Evolutionary conservation across 768 basidiomycete species (phyloP).

Genomic region (Suillus plorans): DNA sequence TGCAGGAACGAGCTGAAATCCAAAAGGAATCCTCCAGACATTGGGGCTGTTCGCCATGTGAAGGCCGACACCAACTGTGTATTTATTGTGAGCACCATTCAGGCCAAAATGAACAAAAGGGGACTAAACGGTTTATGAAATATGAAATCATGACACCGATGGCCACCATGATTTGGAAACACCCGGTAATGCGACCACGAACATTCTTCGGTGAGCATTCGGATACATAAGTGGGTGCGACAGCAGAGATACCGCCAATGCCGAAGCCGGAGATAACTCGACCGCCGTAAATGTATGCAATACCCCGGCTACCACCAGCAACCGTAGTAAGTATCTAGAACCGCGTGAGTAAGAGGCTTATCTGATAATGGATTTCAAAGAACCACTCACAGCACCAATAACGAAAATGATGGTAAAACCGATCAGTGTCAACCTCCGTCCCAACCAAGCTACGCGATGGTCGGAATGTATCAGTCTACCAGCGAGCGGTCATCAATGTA

Average conservation of each 20-base stretch:
- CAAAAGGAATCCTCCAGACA: constrained; percentile 74
- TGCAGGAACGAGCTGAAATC: constrained; percentile 72
- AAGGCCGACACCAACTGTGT: constrained; percentile 56
- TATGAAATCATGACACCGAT: constrained; percentile 85
- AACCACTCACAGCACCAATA: constrained; percentile 62
- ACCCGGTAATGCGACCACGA: constrained; percentile 80
- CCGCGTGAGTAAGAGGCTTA: not conserved
- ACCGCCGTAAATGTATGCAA: constrained; percentile 75
- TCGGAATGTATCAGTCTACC: not conserved
- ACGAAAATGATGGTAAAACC: constrained; percentile 61
- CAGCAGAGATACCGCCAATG: constrained; percentile 80
- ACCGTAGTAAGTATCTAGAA: constrained; percentile 68
- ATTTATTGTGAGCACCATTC: not conserved
- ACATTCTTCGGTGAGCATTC: constrained; percentile 88
- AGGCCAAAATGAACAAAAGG: constrained; percentile 12
- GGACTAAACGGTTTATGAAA: constrained; percentile 68
- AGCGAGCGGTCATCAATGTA: constrained; percentile 8
- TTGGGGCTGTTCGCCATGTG: constrained; percentile 46
- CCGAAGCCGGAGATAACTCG: constrained; percentile 80
- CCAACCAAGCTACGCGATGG: constrained; percentile 50
- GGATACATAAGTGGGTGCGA: constrained; percentile 82
- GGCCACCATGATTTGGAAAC: constrained; percentile 87
- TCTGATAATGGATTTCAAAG: not conserved
- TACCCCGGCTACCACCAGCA: constrained; percentile 53
- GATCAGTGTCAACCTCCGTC: constrained; percentile 64